phyloP scores from a whole-genome alignment of 192 early-diverging fungal species.

The Backusella morwellensis region DNA sequence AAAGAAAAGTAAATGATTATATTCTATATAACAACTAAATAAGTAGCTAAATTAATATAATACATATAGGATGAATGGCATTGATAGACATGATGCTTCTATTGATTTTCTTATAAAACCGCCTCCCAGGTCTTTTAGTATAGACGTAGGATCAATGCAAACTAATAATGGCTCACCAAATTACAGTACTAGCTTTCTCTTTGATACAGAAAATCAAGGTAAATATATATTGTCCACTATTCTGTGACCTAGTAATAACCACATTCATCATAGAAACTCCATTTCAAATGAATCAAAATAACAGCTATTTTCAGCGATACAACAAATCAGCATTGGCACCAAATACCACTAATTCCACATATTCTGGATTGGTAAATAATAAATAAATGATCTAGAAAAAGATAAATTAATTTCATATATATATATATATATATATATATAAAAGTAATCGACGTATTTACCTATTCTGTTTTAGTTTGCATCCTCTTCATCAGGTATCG shows the following conservation, averaged over 20 bases:
- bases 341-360: neutral
- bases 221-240: neutral
- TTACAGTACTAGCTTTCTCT: neutral
- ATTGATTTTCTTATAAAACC: conserved; percentile 29
- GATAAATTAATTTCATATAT: neutral
- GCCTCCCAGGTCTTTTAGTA: conserved; percentile 30
- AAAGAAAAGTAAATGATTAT: conserved; percentile 11
- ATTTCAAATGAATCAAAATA: conserved; percentile 1
- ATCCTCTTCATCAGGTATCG: conserved; percentile 39
- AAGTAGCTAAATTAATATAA: conserved; percentile 34
- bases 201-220: conserved; percentile 2
- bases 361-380: conserved; percentile 12
- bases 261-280: neutral
- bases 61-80: conserved; percentile 11
- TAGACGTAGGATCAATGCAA: conserved; percentile 19
- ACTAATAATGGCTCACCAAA: neutral
- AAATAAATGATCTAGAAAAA: neutral
- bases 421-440: neutral
- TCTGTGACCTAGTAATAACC: neutral
- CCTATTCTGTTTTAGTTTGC: conserved; percentile 34
- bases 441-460: neutral
- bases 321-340: conserved; percentile 5
- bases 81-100: conserved; percentile 3
- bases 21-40: conserved; percentile 22
- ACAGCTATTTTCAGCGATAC: conserved; percentile 2